Base-by-base conservation (phyloP, 2,329 filamentous ascomycete genomes). In the Byssoonygena ceratinophila region DNA sequence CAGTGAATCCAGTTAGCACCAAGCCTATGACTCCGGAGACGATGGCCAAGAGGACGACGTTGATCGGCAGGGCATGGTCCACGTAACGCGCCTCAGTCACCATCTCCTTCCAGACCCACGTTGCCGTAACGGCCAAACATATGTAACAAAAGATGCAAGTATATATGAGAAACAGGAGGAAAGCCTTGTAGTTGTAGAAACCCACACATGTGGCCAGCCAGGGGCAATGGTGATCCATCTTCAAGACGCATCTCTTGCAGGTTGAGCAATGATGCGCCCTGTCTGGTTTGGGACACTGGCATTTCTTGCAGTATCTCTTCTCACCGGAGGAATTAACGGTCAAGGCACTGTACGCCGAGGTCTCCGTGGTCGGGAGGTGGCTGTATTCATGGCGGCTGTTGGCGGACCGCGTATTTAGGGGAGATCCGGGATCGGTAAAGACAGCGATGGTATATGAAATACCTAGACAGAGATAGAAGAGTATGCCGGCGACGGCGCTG, bases 221-320 rank as follows among this genome's bases (percentile, higher is more conserved):
- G 14, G 92, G 92, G 67, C 92, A 98, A 72, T 98, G 92, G 68
- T 98, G 92, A 66, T 98, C 92, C 92, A 98, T 98, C 76, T 98
- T 98, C 68, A 98, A 76, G 23, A 98, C 90, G 68, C 92, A 98
- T 63, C 85, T 84, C 60, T 84, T 82, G 71, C 92, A 98, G 3
- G 89, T 94, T 9, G 88, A 94, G 76, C 92, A 98, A 74, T 98
- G 92, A 69, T 98, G 92, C 29, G 91, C 83, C 56, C 92, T 87
- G 71, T 98, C 92, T 39, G 92, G 92, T 73, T 98, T 98, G 57
- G 86, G 81, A 49, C 84, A 84, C 72, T 94, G 87, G 69, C 92
- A 98, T 72, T 98, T 98, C 73, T 97, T 97, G 77, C 92, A 98
- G 74, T 85, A 97, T 52, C 92, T 81, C 49, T 85, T 72, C 62